Percentiles rank a stretch among this genome's conserved stretches.
Conservation (phyloP, 2,329 filamentous ascomycete species). For the Phialocephala sp. region DNA sequence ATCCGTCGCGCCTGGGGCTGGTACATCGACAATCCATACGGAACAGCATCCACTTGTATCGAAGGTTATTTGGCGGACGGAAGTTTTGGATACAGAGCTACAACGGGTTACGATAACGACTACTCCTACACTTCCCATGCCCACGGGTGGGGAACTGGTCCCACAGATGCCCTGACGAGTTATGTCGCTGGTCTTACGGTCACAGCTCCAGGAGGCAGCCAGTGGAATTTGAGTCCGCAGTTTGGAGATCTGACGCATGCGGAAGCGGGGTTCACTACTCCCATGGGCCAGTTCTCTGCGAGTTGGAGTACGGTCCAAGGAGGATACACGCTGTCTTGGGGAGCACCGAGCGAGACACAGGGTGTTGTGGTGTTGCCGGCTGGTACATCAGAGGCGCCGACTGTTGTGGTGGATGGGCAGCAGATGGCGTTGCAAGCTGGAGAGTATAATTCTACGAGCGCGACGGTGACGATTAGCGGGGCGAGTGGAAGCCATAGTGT, state of each 20-base stretch:
- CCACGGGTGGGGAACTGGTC: constrained; percentile 57
- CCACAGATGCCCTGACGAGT: constrained; percentile 52
- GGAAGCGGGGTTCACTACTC: constrained; percentile 49
- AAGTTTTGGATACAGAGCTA: constrained; percentile 56
- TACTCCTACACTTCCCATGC: constrained; percentile 52
- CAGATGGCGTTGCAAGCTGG: not conserved
- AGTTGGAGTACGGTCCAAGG: constrained; percentile 36
- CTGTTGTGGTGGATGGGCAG: constrained; percentile 20
- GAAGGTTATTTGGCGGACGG: constrained; percentile 64
- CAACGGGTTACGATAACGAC: constrained; percentile 56
- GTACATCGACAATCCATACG: constrained; percentile 63
- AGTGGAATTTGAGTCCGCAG: constrained; percentile 48
- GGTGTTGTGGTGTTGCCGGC: constrained; percentile 16
- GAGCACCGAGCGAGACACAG: constrained; percentile 26
- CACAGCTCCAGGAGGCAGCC: constrained; percentile 44
- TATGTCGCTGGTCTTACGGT: constrained; percentile 50
- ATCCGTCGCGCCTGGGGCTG: constrained; percentile 64
- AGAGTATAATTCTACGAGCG: constrained; percentile 12
- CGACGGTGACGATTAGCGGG: constrained; percentile 17
- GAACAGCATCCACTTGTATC: constrained; percentile 62
- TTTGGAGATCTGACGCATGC: constrained; percentile 47
- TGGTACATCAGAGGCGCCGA: constrained; percentile 11
- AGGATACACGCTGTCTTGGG: constrained; percentile 28
- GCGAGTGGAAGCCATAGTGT: constrained; percentile 20
- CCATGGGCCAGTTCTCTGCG: constrained; percentile 47